Evolutionary conservation across 306 rosid genomes (phyloP).

Genomic region (Inga leiocalycina): DNA sequence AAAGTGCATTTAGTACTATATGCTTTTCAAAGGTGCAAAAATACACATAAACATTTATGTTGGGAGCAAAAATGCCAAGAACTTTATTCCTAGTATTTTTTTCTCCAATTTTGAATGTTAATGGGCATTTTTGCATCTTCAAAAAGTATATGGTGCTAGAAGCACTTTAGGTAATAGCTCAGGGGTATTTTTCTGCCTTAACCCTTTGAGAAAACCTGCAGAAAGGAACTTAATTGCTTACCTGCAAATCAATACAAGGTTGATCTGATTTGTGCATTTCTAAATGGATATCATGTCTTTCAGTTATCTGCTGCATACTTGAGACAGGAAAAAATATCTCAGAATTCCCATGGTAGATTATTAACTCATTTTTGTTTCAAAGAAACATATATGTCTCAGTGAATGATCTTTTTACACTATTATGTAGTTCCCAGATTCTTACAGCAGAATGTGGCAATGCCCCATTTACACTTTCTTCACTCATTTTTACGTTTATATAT

Average conservation of each 20-base stretch:
- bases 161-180: no score
- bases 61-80: no score
- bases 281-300: not conserved
- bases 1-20: no score
- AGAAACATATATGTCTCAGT: not conserved
- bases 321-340: not conserved
- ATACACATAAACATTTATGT: no score
- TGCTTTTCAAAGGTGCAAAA: no score
- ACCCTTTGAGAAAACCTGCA: no score
- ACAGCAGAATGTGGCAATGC: not conserved
- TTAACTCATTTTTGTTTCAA: not conserved
- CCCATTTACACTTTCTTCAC: not conserved
- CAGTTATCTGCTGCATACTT: constrained; percentile 23
- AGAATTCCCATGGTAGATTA: not conserved
- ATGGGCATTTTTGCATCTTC: no score
- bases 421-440: not conserved
- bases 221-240: not conserved
- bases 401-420: not conserved
- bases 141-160: no score
- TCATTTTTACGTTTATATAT: not conserved
- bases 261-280: not conserved
- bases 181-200: no score
- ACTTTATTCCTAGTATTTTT: no score
- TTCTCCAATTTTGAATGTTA: no score
- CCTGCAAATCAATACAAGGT: constrained; percentile 6